phyloP scores from a whole-genome alignment of 345 rosid genomes.

The Trapa incisa region DNA sequence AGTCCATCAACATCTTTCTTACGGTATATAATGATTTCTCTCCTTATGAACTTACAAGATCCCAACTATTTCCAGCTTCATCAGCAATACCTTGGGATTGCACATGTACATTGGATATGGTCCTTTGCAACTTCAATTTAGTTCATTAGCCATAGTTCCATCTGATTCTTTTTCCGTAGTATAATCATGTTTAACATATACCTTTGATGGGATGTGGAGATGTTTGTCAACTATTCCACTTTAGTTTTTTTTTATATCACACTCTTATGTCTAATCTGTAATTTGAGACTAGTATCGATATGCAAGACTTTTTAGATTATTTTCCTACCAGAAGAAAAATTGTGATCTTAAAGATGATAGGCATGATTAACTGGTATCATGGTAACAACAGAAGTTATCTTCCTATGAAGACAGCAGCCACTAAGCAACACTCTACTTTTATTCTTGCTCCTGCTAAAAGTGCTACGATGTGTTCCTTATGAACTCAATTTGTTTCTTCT shows the following conservation, averaged over 20 bases:
- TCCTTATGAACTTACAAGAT: neutral
- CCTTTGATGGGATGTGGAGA: neutral
- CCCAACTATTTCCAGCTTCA: neutral
- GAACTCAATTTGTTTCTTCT: constrained; percentile 1
- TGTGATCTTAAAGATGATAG: neutral
- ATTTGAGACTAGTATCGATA: neutral
- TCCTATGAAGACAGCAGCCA: neutral
- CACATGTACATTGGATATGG: neutral
- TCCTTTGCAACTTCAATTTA: neutral
- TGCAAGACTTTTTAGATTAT: neutral
- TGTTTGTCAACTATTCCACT: neutral
- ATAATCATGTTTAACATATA: neutral
- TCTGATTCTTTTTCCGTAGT: neutral
- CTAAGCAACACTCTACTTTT: neutral
- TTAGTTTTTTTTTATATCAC: neutral
- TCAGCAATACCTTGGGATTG: neutral
- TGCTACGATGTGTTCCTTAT: neutral
- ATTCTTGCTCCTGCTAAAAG: neutral
- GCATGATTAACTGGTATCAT: neutral
- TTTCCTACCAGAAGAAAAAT: neutral
- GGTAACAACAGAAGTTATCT: neutral
- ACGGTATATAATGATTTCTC: constrained; percentile 27
- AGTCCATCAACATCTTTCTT: constrained; percentile 66
- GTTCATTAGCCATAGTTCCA: neutral
- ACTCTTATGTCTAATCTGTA: neutral